Evolutionary conservation across 176 grass and related monocot species (phyloP), one percentile per base, ranked within the genome.

Genomic region (Paspalum notatum): DNA sequence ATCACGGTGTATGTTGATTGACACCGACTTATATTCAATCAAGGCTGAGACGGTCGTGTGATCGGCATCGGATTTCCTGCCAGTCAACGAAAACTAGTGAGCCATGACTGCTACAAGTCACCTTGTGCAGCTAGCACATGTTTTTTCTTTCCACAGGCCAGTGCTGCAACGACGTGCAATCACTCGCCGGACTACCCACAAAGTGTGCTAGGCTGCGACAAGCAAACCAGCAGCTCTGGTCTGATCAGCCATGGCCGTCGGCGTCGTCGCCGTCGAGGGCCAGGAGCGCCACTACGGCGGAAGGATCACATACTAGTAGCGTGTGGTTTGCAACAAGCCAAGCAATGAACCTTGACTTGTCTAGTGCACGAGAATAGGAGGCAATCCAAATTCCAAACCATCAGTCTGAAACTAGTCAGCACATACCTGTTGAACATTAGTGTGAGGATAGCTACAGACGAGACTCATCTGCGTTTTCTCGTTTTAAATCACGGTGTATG

Each of bases 41-140:
- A 39, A 37, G 22, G 22, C n/a, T 15, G 11, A 52, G 64, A 15
- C 54, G 16, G 38, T 66, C 48, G 11, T 49, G 12, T 13, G 20
- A 46, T 41, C 71, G 9, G 15, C 14, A 26, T 64, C 37, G 5
- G 4, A 81, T 12, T 47, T 54, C 44, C 68, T 4, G 18, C 53
- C 21, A 49, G 46, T 47, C 71, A 83, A 56, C 22, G 14, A 3
- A 75, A 67, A 20, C 76, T 50, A 78, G 57, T 85, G 67, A 85
- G 5, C 75, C 66, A 55, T 72, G 75, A 38, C 58, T 44, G 45
- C 66, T 21, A 62, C 82, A 50, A n/a, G 71, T 57, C 72, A 63
- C 21, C 54, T 65, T 17, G 10, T 45, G 55, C 12, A 61, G n/a
- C n/a, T n/a, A n/a, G 55, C 7, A 53, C 22, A 64, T 71, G 44